Evolutionary conservation across 768 basidiomycete genomes (phyloP).

Genomic region (Artomyces pyxidatus): DNA sequence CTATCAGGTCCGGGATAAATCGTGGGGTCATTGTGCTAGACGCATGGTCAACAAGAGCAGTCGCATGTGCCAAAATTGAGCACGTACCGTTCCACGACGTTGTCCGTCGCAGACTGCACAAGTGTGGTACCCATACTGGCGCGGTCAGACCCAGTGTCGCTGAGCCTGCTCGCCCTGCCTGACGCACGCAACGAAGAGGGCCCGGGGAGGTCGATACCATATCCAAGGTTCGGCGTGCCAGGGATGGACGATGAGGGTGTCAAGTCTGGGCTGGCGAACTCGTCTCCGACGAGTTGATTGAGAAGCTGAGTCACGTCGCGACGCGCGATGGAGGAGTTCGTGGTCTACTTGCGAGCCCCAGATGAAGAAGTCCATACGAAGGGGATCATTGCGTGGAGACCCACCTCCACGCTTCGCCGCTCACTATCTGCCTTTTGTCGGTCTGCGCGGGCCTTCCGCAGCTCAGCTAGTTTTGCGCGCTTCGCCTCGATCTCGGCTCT

Average conservation of each 20-base stretch:
- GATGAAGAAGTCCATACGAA: neutral
- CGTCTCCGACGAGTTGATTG: constrained; percentile 43
- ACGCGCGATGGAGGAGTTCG: constrained; percentile 34
- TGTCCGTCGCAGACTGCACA: constrained; percentile 47
- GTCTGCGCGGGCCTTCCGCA: constrained; percentile 70
- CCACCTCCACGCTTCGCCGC: constrained; percentile 20
- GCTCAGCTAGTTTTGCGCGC: constrained; percentile 76
- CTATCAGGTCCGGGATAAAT: constrained; percentile 70
- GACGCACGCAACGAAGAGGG: constrained; percentile 35
- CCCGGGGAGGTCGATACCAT: constrained; percentile 27
- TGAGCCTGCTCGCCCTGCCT: constrained; percentile 62
- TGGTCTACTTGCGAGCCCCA: constrained; percentile 19
- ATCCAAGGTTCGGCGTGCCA: constrained; percentile 52
- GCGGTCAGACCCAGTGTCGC: constrained; percentile 50
- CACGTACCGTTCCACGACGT: constrained; percentile 61
- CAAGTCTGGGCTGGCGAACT: constrained; percentile 51
- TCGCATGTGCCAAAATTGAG: too few relatives aligned
- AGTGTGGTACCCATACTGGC: constrained; percentile 37
- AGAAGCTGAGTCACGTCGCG: constrained; percentile 69
- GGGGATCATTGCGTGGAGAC: neutral
- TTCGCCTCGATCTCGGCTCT: constrained; percentile 90
- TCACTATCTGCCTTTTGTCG: constrained; percentile 53
- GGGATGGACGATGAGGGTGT: constrained; percentile 69
- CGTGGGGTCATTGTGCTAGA: constrained; percentile 55
- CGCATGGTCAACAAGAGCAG: constrained; percentile 5